Conservation (phyloP, 2,329 filamentous ascomycete species). For the Colletotrichum orchidophilum region DNA sequence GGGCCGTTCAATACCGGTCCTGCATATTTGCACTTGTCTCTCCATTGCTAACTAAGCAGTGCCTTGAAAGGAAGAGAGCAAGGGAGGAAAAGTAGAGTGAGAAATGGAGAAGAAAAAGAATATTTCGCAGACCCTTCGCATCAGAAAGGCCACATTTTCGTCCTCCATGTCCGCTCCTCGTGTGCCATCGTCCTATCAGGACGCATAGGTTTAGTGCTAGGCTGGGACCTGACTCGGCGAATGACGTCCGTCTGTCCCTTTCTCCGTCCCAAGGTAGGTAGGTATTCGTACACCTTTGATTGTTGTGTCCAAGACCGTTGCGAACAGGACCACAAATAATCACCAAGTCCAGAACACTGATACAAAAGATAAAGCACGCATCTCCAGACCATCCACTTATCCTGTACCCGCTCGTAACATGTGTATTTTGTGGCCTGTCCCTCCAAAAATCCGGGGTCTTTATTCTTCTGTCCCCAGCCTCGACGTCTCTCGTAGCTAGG, state of each 20-base stretch:
- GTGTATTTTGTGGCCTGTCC: constrained; percentile 2
- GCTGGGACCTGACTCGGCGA: constrained; percentile 13
- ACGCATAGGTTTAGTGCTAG: background rate
- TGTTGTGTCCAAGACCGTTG: background rate
- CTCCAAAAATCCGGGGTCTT: constrained; percentile 1
- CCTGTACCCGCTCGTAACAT: constrained; percentile 4
- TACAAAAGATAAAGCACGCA: background rate
- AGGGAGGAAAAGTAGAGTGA: background rate
- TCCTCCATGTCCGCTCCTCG: background rate
- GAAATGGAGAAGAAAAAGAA: background rate
- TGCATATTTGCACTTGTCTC: constrained; percentile 22
- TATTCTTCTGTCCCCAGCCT: background rate
- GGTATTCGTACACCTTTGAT: too few relatives aligned
- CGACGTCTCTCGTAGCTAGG: background rate
- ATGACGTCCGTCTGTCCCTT: constrained; percentile 5
- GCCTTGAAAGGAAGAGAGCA: background rate
- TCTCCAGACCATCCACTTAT: constrained; percentile 31
- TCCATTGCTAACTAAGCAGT: background rate
- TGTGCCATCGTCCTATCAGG: background rate
- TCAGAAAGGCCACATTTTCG: background rate
- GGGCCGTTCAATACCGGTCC: background rate
- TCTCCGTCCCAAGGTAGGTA: constrained; percentile 11
- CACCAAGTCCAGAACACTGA: background rate
- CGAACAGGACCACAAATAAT: background rate
- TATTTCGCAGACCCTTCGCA: background rate